Evolutionary conservation across 2,329 filamentous ascomycete species (phyloP).

Genomic region (Amphichorda felina): DNA sequence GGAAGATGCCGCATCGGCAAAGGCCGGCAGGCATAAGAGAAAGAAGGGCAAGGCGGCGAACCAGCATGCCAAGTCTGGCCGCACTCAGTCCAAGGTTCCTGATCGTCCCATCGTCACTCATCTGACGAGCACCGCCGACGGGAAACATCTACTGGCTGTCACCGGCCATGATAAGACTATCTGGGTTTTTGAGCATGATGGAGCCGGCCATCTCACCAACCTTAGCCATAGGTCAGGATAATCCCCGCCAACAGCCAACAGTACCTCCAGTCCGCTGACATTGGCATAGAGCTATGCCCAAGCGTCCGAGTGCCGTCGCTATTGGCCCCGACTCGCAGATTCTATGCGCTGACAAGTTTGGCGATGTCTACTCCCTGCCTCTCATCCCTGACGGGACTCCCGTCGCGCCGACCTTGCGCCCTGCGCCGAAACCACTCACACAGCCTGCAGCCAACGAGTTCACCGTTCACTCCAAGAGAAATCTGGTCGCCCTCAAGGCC

Average conservation of each 20-base stretch:
- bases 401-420: conserved; percentile 1
- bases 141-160: conserved; percentile 60
- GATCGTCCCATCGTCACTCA: conserved; percentile 57
- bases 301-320: conserved; percentile 68
- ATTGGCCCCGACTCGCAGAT: conserved; percentile 64
- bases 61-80: conserved; percentile 9
- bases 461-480: conserved; percentile 54
- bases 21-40: conserved; percentile 5
- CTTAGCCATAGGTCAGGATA: conserved; percentile 57
- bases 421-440: conserved; percentile 15
- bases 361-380: conserved; percentile 85
- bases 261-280: conserved; percentile 1
- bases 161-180: conserved; percentile 89
- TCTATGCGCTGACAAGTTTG: conserved; percentile 86
- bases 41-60: conserved; percentile 14
- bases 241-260: conserved; percentile 12
- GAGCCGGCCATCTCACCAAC: conserved; percentile 48
- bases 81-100: conserved; percentile 14
- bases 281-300: conserved; percentile 62
- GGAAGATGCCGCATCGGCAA: conserved; percentile 5
- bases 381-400: conserved; percentile 31
- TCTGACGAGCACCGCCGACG: conserved; percentile 50
- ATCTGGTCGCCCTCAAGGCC: conserved; percentile 46
- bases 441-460: conserved; percentile 43
- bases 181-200: conserved; percentile 63